Conservation (phyloP, 352 stramenopile species). For the Phytophthora citrophthora region DNA sequence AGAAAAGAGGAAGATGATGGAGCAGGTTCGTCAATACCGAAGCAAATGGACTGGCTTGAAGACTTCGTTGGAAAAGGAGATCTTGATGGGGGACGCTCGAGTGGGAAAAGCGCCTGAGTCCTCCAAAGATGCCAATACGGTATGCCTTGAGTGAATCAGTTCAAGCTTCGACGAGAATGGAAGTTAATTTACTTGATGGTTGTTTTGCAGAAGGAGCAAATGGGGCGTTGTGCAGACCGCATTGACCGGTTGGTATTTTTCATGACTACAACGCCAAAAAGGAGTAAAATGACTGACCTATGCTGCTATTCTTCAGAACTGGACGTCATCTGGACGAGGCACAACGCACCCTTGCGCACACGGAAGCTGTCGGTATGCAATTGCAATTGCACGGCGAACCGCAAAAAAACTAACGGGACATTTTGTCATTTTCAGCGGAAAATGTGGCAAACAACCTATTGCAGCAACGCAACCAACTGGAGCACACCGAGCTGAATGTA, state of each 20-base stretch:
- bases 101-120: constrained; percentile 24
- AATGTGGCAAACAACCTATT: constrained; percentile 78
- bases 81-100: constrained; percentile 56
- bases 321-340: constrained; percentile 75
- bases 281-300: background rate
- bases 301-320: constrained; percentile 40
- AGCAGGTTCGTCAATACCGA: constrained; percentile 53
- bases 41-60: constrained; percentile 57
- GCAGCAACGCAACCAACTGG: constrained; percentile 71
- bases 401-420: background rate
- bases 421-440: constrained; percentile 34
- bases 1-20: constrained; percentile 53
- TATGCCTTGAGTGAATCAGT: constrained; percentile 1
- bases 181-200: background rate
- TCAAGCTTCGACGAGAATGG: no score
- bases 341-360: constrained; percentile 74
- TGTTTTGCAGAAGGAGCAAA: constrained; percentile 48
- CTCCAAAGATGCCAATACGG: constrained; percentile 30
- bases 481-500: constrained; percentile 69
- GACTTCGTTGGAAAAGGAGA: constrained; percentile 62
- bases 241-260: constrained; percentile 43
- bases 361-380: constrained; percentile 65
- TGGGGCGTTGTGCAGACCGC: constrained; percentile 44
- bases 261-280: background rate
- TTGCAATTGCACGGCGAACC: background rate